These are phyloP conservation scores for Lecanoromycetidae sp. DNA, from an alignment of 2,329 filamentous ascomycete species.

Conservation along the genomic window DNA sequence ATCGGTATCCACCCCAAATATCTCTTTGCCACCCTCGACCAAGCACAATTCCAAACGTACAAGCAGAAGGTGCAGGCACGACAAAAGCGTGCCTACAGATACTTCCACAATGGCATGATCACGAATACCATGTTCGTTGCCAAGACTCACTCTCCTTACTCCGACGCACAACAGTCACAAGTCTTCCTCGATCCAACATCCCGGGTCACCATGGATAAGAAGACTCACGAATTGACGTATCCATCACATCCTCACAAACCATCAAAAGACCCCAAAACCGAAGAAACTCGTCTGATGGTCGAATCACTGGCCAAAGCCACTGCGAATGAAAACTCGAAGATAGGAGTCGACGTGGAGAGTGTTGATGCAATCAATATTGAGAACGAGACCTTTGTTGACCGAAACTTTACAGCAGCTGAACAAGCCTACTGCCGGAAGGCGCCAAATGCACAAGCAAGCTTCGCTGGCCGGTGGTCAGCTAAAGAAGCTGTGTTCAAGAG, in stretches of 20 bases:
- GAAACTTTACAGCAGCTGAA: slow-evolving; percentile 83
- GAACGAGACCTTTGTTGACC: slow-evolving; percentile 85
- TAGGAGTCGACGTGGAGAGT: slow-evolving; percentile 90
- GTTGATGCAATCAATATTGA: slow-evolving; percentile 79
- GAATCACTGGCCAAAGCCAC: slow-evolving; percentile 62
- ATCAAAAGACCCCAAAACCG: slow-evolving; percentile 33
- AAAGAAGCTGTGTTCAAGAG: slow-evolving; percentile 99
- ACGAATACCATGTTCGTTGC: slow-evolving; percentile 97
- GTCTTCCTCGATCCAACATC: slow-evolving; percentile 92
- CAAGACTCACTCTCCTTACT: slow-evolving; percentile 83
- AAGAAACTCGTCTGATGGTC: slow-evolving; percentile 55
- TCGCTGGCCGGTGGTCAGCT: slow-evolving; percentile 89
- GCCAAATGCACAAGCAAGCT: slow-evolving; percentile 72
- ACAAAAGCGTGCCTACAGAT: slow-evolving; percentile 97
- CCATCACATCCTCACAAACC: slow-evolving; percentile 39
- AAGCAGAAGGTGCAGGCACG: slow-evolving; percentile 77
- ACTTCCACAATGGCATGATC: slow-evolving; percentile 96
- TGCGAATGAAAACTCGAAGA: slow-evolving; percentile 54
- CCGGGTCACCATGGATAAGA: slow-evolving; percentile 75
- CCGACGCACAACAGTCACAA: slow-evolving; percentile 69
- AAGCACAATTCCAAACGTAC: slow-evolving; percentile 70
- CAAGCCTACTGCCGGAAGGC: slow-evolving; percentile 76
- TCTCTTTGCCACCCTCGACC: slow-evolving; percentile 84
- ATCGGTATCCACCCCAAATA: slow-evolving; percentile 97
- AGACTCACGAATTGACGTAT: slow-evolving; percentile 66